These are phyloP conservation scores for Sphaerostilbella broomeana DNA, from an alignment of 2,329 filamentous ascomycete species.

Conservation along the genomic window DNA sequence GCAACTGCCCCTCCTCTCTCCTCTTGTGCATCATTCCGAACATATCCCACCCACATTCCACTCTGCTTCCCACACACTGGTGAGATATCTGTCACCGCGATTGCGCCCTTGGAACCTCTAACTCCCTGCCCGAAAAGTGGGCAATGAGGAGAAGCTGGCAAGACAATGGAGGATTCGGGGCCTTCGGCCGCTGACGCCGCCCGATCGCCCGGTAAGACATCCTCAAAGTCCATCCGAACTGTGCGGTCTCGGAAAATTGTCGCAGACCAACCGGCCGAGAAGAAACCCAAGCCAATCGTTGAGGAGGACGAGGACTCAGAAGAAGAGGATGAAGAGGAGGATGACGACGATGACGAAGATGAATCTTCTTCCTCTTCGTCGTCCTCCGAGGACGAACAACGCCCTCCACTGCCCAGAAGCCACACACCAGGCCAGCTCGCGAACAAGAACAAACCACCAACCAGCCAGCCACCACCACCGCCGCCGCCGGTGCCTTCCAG, in stretches of 20 bases:
- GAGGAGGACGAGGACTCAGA: constrained; percentile 31
- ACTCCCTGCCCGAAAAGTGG: constrained; percentile 14
- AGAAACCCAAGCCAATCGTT: constrained; percentile 15
- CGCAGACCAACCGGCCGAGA: constrained; percentile 27
- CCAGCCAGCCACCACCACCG: constrained; percentile 36
- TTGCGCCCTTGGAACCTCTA: constrained; percentile 11
- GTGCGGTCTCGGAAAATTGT: constrained; percentile 50
- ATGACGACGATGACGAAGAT: constrained; percentile 24
- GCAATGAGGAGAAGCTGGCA: constrained; percentile 26
- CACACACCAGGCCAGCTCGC: constrained; percentile 58
- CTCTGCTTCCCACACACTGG: constrained; percentile 8
- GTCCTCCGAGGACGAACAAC: background rate
- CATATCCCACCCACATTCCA: background rate
- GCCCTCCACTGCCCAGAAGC: constrained; percentile 41
- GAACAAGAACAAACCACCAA: constrained; percentile 42
- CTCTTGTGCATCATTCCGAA: background rate
- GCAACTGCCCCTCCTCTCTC: background rate
- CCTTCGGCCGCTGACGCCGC: constrained; percentile 26
- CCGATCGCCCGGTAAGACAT: constrained; percentile 26
- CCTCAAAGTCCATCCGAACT: constrained; percentile 21
- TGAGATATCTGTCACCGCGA: constrained; percentile 7
- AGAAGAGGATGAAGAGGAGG: constrained; percentile 29
- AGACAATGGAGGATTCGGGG: constrained; percentile 39
- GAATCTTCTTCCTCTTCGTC: no score
- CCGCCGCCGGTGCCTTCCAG: no score